Evolutionary conservation across 768 basidiomycete species (phyloP).

Genomic region (Leccinum uliginosum): DNA sequence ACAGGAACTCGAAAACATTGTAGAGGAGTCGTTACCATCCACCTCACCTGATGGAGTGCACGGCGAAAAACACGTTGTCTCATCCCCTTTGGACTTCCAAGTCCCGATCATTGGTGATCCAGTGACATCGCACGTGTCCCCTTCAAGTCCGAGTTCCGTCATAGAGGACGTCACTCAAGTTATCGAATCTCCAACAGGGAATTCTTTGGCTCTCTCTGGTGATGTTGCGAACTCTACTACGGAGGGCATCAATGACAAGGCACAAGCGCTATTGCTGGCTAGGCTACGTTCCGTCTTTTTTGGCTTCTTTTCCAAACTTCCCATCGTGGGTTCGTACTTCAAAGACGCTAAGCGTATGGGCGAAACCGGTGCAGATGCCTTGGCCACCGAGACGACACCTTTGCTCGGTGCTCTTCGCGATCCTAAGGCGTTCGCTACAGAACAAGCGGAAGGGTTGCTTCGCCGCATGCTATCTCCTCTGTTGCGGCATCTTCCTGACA

Average conservation of each 20-base stretch:
- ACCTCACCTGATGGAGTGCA: background rate
- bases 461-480: constrained; percentile 13
- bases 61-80: background rate
- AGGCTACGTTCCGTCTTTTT: constrained; percentile 11
- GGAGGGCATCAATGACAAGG: constrained; percentile 4
- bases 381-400: constrained; percentile 23
- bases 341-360: constrained; percentile 1
- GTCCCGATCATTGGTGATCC: background rate
- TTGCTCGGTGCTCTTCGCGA: constrained; percentile 21
- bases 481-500: constrained; percentile 13
- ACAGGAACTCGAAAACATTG: background rate
- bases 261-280: constrained; percentile 2
- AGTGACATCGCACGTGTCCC: background rate
- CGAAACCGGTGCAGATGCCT: background rate
- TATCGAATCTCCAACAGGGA: background rate
- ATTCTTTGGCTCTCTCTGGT: background rate
- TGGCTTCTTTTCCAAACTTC: constrained; percentile 16
- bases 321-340: constrained; percentile 23
- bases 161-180: background rate
- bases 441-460: constrained; percentile 17
- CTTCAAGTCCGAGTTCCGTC: background rate
- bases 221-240: background rate
- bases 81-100: background rate
- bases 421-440: constrained; percentile 18
- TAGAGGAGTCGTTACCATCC: background rate